Percentiles rank a stretch among this genome's conserved stretches.
Evolutionary conservation across 768 basidiomycete genomes (phyloP).

Genomic region (Infundibulicybe gibba): DNA sequence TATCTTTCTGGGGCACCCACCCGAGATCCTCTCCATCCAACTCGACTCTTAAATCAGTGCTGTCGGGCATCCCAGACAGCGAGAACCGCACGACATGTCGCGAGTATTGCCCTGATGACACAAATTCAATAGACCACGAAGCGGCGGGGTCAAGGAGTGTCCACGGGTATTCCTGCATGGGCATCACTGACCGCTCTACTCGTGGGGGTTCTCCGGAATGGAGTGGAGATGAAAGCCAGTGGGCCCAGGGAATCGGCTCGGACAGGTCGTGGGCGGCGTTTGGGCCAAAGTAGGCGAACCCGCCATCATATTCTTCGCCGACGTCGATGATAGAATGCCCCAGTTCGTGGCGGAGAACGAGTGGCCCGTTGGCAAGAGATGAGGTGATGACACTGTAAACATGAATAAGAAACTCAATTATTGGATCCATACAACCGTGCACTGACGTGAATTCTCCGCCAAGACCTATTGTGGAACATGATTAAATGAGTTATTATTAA

Average conservation of each 20-base stretch:
- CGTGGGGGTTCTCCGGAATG: conserved; percentile 21
- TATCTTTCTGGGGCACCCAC: conserved; percentile 53
- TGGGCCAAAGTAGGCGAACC: conserved; percentile 66
- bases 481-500: not conserved
- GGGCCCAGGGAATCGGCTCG: conserved; percentile 56
- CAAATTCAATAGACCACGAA: conserved; percentile 59
- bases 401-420: not conserved
- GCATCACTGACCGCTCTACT: conserved; percentile 70
- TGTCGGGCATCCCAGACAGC: conserved; percentile 61
- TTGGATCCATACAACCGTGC: not conserved
- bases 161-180: conserved; percentile 76
- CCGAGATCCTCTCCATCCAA: conserved; percentile 58
- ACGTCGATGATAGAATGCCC: conserved; percentile 78
- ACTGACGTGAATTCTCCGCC: conserved; percentile 78
- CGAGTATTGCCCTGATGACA: conserved; percentile 60
- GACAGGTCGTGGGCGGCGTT: conserved; percentile 51
- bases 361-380: conserved; percentile 67
- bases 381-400: conserved; percentile 69
- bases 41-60: conserved; percentile 48
- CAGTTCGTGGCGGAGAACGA: conserved; percentile 76
- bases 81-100: conserved; percentile 67
- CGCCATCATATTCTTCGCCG: conserved; percentile 85
- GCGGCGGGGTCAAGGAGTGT: conserved; percentile 57
- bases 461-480: conserved; percentile 40
- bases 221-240: conserved; percentile 55